Base-by-base conservation (phyloP, 208 protist genomes). In the Borovskyia barvae region DNA sequence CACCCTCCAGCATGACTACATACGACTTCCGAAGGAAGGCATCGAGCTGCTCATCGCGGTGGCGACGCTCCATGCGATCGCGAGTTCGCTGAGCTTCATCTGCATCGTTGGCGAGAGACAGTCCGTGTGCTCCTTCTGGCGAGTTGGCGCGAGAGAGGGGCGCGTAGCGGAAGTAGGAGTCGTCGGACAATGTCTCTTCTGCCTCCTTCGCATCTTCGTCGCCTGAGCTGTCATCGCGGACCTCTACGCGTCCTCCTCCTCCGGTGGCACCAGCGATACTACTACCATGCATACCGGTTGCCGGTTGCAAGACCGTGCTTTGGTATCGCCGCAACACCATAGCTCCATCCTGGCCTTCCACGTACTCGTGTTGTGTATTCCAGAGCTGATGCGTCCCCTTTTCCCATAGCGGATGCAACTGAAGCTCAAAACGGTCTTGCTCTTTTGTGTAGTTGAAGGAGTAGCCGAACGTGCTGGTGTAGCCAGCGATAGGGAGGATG, bases 401-500 rank as follows among this genome's bases (percentile, higher is more conserved):
- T 36, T 64, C 50, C 8, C 47, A 9, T 5, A 71, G n/a, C 11
- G 74, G 72, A 8, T 35, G 53, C 29, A 92, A 60, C 11, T 72
- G 51, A 39, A 75, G 72, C 64, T 72, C 72, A 54, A 89, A 91
- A 56, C 82, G 64, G 5, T 67, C 28, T 50, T 94, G 87, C 32
- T 41, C 22, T 0, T 71, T 74, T 6, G 66, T 72, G 50, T 75
- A 79, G 67, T 93, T 80, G 67, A 90, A 93, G 22, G 72, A 78
- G 58, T 88, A 90, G 9, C 68, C 81, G 5, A 91, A 14, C 7
- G 69, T 58, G 1, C 46, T 53, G 37, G 39, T 52, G 50, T 85
- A 75, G 28, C 82, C 87, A 8, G 82, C 87, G 36, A 93, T 28
- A 4, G 82, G 87, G 40, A 93, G 75, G 42, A 90, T 62, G 17